phyloP scores from a whole-genome alignment of 345 rosid species.

The Rhodamnia rubescens region DNA sequence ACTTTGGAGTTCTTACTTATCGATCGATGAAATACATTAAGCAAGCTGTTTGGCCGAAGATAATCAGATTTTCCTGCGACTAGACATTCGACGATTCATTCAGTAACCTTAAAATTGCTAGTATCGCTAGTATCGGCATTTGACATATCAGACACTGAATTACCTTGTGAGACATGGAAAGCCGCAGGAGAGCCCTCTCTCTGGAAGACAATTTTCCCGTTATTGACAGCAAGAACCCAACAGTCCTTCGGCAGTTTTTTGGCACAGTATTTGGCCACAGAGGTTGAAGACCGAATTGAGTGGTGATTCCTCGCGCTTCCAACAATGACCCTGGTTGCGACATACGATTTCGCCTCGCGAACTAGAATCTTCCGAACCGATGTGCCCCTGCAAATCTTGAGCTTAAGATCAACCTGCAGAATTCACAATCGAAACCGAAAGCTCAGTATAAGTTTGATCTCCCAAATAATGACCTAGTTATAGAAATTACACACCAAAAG shows the following conservation, averaged over 20 bases:
- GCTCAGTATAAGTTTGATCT: neutral
- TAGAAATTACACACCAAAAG: neutral
- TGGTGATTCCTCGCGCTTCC: conserved; percentile 45
- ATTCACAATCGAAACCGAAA: neutral
- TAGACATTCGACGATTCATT: neutral
- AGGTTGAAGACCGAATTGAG: conserved; percentile 45
- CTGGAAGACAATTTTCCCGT: conserved; percentile 62
- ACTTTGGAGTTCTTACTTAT: conserved; percentile 38
- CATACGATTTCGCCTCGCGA: conserved; percentile 59
- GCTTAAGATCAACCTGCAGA: conserved; percentile 84
- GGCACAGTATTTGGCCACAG: conserved; percentile 82
- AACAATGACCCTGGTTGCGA: conserved; percentile 53
- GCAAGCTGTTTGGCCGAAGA: conserved; percentile 29
- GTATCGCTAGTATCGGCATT: neutral
- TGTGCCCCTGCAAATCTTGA: conserved; percentile 75
- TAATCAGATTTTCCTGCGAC: conserved; percentile 36
- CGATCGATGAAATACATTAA: conserved; percentile 46
- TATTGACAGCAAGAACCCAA: conserved; percentile 59
- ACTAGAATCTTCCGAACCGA: conserved; percentile 57
- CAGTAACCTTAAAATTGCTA: neutral
- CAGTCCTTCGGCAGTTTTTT: conserved; percentile 48
- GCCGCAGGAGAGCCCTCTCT: conserved; percentile 41
- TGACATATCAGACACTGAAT: neutral
- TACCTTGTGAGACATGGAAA: conserved; percentile 33
- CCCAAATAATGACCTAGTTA: neutral